Base-by-base conservation (phyloP, 2,329 filamentous ascomycete genomes). In the Fulvia fulva region DNA sequence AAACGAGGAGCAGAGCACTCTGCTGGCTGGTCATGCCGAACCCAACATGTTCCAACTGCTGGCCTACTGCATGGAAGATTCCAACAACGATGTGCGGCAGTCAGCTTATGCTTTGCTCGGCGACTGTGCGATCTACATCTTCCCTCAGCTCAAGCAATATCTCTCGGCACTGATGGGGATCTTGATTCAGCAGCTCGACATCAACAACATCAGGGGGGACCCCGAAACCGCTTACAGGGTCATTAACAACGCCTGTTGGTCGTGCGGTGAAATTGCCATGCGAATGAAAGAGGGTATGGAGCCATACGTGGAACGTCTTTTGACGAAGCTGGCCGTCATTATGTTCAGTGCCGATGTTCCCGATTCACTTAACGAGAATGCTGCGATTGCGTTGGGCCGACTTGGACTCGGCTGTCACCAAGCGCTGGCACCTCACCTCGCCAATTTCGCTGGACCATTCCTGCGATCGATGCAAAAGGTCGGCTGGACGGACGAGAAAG, bases 211-310 rank as follows among this genome's bases (percentile, higher is more conserved):
- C 61, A 81, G 81, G 56, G 88, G 92, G 60, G 90, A 95, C 66
- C 89, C 91, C 60, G 90, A 96, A 63, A 88, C 85, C 19, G 87
- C 87, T 14, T 97, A 96, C 73, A 91, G 91, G 60, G 92, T 97
- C 28, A 87, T 97, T 59, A 99, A 97, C 81, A 99, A 99, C 71
- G 93, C 94, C 22, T 97, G 93, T 77, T 99, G 94, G 94, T 95
- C 92, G 6, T 87, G 87, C 23, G 94, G 94, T 44, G 94, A 99
- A 77, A 94, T 97, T 61, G 86, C 91, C 16, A 86, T 96, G 74
- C 87, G 90, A 61, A 82, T 89, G 71, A 85, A 87, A 61, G 78
- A 80, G 28, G 85, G 82, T 55, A 89, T 97, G 84, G 81, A 81
- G 1, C 88, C 87, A 0, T 96, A 88, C 71, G 83, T 91, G 9